Evolutionary conservation across 306 rosid species (phyloP).

Genomic region (Casuarina glauca): DNA sequence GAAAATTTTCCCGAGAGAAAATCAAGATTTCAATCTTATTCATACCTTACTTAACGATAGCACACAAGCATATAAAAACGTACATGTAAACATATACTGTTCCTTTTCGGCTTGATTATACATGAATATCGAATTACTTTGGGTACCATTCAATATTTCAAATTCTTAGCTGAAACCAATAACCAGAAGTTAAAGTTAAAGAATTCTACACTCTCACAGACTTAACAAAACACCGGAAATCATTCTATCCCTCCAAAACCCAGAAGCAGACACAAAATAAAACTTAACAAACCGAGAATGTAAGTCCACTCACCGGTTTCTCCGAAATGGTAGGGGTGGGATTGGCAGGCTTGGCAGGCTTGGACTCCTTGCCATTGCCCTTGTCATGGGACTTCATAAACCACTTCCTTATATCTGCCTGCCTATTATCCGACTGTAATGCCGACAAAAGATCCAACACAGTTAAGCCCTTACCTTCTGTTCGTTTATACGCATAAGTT

Average conservation of each 20-base stretch:
- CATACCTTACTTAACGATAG: not conserved
- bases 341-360: slow-evolving; percentile 51
- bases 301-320: slow-evolving; percentile 47
- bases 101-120: not conserved
- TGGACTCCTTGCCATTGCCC: slow-evolving; percentile 43
- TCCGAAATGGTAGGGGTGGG: slow-evolving; percentile 42
- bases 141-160: not conserved
- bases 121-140: not conserved
- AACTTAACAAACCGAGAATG: slow-evolving; percentile 1
- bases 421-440: slow-evolving; percentile 37
- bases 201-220: not conserved
- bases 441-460: not conserved
- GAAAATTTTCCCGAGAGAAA: not conserved
- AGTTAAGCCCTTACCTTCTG: not conserved
- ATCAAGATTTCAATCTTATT: not conserved
- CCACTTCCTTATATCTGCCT: slow-evolving; percentile 86
- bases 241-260: not conserved
- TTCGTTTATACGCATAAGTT: not conserved
- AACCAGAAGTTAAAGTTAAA: not conserved
- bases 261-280: slow-evolving; percentile 18
- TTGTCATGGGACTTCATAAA: slow-evolving; percentile 89
- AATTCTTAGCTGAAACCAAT: not conserved
- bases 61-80: not conserved
- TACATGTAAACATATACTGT: not conserved
- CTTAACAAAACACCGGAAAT: not conserved